Percentiles rank a stretch among this genome's conserved stretches.
Conservation (phyloP, 2,329 filamentous ascomycete species). For the Aureobasidium pullulans region DNA sequence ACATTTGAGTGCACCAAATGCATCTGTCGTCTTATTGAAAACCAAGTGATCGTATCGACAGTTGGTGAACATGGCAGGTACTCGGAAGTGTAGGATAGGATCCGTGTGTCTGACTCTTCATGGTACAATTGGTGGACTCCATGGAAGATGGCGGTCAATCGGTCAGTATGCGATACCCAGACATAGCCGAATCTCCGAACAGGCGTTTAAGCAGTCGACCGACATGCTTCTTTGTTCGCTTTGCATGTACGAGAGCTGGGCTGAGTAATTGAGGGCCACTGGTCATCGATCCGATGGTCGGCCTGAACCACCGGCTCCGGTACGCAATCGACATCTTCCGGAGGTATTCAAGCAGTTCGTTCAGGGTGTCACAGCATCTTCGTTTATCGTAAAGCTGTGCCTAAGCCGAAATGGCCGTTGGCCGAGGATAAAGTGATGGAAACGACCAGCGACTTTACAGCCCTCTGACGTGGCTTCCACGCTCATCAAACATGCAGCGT, state of each 20-base stretch:
- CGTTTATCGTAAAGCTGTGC: background rate
- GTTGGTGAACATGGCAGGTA: too few species aligned
- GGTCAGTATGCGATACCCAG: background rate
- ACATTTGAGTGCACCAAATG: too few species aligned
- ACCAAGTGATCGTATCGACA: too few species aligned
- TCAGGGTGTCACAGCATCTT: background rate
- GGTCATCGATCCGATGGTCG: background rate
- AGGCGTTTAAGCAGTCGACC: background rate
- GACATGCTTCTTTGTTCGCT: background rate
- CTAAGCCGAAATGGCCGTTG: background rate
- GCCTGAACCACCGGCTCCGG: background rate
- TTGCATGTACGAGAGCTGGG: background rate
- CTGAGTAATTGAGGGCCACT: background rate
- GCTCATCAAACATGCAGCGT: slow-evolving; percentile 2
- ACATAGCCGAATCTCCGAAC: background rate
- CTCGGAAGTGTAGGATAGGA: too few species aligned
- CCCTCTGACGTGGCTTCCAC: background rate
- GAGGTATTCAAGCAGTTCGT: background rate
- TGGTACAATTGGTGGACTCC: background rate
- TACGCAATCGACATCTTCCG: background rate
- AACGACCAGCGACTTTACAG: background rate
- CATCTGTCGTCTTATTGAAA: too few species aligned
- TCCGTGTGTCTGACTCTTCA: too few species aligned
- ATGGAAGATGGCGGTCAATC: background rate
- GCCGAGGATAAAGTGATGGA: background rate